Base-by-base conservation (phyloP, 1,284 basidiomycete genomes). In the Trametes sp. region DNA sequence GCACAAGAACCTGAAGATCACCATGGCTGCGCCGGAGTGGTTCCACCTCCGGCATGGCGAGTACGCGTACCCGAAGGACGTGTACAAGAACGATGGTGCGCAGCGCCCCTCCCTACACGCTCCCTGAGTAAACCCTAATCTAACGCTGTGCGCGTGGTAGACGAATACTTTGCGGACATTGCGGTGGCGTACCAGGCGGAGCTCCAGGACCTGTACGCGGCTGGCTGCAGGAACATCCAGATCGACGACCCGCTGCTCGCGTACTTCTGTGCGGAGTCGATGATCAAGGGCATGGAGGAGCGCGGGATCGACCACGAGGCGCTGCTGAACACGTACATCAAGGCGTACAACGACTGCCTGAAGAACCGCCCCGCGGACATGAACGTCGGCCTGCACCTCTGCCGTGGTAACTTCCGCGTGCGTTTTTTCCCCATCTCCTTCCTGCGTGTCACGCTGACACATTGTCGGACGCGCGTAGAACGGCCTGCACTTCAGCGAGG, bases 391-490 rank as follows among this genome's bases (percentile, higher is more conserved):
- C 76, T 94, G 31, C 93, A 95, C 74, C 83, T 93, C 67, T 94
- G 92, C 75, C 83, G 92, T 57, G 91, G 92, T 24, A 94, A 94
- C 78, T 93, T 87, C 80, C 87, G 80, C 75, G 84, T 84, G n/a
- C 49, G 44, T 51, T 33, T 24, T n/a, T 45, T 23, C 28, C 36
- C 21, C 26, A 21, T 31, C 14, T 2, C 14, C 13, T 53, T 28
- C 35, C 9, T 19, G 11, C 24, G 23, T 14, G 35, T 9, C 4
- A 24, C 11, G 11, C 35, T 36, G 19, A 51, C 2, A 23, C 5
- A 19, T 4, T n/a, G 4, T 21, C 5, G 14, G 3, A 19, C 16
- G 10, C 6, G n/a, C 23, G 21, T 51, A 82, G 82, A 82, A 84
- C 59, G 88, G 89, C 24, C 72, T 85, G 16, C 85, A 91, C 72